Percentiles rank a stretch among this genome's conserved stretches.
phyloP scores from a whole-genome alignment of 768 basidiomycete genomes.

The Symmetrospora coprosmae region DNA sequence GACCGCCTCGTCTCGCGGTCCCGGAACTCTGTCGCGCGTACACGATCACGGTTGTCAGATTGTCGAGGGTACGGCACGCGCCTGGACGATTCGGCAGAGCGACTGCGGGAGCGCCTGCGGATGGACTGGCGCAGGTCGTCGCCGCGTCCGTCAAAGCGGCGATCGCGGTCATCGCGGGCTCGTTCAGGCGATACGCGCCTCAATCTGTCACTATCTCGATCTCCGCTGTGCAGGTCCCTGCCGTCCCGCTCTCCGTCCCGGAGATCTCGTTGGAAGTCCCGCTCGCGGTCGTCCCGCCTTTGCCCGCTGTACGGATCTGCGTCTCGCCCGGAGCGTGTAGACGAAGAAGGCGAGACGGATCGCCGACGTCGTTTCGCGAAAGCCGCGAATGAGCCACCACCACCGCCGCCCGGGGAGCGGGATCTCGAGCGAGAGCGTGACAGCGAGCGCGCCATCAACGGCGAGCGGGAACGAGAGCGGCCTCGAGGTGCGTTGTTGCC shows the following conservation, averaged over 20 bases:
- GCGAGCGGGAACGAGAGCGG: background rate
- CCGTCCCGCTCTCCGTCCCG: background rate
- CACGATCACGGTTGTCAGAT: too few species aligned
- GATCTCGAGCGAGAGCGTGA: background rate
- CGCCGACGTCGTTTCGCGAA: background rate
- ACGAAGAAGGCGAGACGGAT: background rate
- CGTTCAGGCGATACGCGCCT: background rate
- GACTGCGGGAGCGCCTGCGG: too few species aligned
- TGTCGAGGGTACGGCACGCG: too few species aligned
- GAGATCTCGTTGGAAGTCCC: background rate
- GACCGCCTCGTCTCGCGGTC: too few species aligned
- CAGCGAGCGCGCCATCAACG: background rate
- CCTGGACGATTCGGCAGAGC: too few species aligned
- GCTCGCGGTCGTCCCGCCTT: background rate
- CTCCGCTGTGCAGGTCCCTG: background rate
- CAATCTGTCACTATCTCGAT: constrained; percentile 20
- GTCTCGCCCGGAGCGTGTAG: background rate
- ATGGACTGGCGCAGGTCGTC: too few species aligned
- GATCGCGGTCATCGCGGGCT: background rate
- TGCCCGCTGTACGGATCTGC: background rate
- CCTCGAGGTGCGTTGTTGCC: background rate
- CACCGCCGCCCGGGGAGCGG: background rate
- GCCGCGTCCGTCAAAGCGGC: too few species aligned
- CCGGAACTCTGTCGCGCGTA: too few species aligned
- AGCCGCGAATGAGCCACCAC: too few species aligned